Evolutionary conservation across 139 green algal genomes (phyloP), one percentile per base, ranked within the genome.

Genomic region (Dunaliella sp.): DNA sequence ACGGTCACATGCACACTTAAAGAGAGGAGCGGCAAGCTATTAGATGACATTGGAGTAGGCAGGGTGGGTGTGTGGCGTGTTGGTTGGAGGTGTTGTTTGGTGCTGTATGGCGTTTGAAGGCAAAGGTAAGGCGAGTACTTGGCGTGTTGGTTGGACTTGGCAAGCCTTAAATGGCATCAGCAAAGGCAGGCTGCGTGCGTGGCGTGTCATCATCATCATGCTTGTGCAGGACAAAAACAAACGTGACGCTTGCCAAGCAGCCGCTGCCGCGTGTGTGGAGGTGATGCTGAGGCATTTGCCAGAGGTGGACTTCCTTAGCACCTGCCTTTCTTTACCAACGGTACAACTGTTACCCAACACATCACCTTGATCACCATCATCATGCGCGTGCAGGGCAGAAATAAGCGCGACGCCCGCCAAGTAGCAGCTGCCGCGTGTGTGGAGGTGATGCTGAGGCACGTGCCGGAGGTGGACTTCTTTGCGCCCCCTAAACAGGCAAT

Each of bases 401-500:
- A 83, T 34, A 95, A 95, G 86, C 93, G 93, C 76, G 92, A 95
- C 77, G 92, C 92, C 59, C 91, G 90, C 83, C 93, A 96, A 88
- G 82, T 92, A 3, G 88, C 93, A 28, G 89, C 90, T 1, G 93
- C 93, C 0, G 90, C 86, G 30, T 80, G 89, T 31, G 81, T 95
- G 75, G 91, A 94, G 86, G 87, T 58, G 38, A 83, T 96, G 38
- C 81, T 96, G 83, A n/a, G 37, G 25, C 38, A 77, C 72, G 83
- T 86, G 83, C 83, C 79, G 33, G 59, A 32, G 22, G 3, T 58
- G 3, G 81, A 85, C 58, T 85, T 85, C 32, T 24, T 76, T 28
- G 80, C 38, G 1, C 80, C 80, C 2, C 1, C 80, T 38, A 84
- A 84, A 38, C 80, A 2, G 2, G 12, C 22, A 21, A 24, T 58